phyloP scores from a whole-genome alignment of 2,329 filamentous ascomycete species.

The Stachybotrys chlorohalonatus region DNA sequence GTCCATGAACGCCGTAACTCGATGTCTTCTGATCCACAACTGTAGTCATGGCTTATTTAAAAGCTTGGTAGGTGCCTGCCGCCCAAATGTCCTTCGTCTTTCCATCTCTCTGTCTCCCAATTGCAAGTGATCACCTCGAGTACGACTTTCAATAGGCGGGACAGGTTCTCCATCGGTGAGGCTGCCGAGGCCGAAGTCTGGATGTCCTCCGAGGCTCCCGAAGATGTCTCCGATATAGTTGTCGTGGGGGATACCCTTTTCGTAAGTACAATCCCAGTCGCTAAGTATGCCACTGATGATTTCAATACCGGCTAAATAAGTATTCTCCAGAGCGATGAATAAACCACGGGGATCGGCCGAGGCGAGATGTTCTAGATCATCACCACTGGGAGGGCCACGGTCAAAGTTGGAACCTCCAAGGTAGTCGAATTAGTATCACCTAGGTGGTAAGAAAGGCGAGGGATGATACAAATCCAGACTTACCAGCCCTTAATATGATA shows the following conservation, averaged over 20 bases:
- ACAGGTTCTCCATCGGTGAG: slow-evolving; percentile 27
- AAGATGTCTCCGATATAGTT: slow-evolving; percentile 69
- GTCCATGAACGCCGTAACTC: too few relatives aligned
- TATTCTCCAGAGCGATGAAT: slow-evolving; percentile 52
- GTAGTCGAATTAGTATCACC: background rate
- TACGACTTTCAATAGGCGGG: slow-evolving; percentile 3
- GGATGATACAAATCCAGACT: slow-evolving; percentile 2
- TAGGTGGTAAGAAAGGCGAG: background rate
- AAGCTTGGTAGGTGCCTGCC: background rate
- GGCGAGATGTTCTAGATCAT: slow-evolving; percentile 50
- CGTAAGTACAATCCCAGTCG: slow-evolving; percentile 52
- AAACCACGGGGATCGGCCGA: slow-evolving; percentile 55
- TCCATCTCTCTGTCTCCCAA: background rate
- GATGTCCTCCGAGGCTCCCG: slow-evolving; percentile 54
- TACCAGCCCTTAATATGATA: slow-evolving; percentile 57
- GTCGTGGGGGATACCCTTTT: slow-evolving; percentile 42
- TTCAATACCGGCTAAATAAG: slow-evolving; percentile 56
- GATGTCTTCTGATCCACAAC: too few relatives aligned
- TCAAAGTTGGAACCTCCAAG: slow-evolving; percentile 56
- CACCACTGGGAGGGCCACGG: slow-evolving; percentile 50
- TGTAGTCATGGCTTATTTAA: too few relatives aligned
- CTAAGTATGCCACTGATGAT: slow-evolving; percentile 55
- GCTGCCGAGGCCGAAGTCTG: slow-evolving; percentile 54
- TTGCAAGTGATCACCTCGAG: background rate
- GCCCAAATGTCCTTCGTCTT: background rate